A percentile compares a stretch with the other conserved stretches of the same genome.
Evolutionary conservation across 108 stramenopile genomes (phyloP).

Genomic region (Cyclotella distinguenda): DNA sequence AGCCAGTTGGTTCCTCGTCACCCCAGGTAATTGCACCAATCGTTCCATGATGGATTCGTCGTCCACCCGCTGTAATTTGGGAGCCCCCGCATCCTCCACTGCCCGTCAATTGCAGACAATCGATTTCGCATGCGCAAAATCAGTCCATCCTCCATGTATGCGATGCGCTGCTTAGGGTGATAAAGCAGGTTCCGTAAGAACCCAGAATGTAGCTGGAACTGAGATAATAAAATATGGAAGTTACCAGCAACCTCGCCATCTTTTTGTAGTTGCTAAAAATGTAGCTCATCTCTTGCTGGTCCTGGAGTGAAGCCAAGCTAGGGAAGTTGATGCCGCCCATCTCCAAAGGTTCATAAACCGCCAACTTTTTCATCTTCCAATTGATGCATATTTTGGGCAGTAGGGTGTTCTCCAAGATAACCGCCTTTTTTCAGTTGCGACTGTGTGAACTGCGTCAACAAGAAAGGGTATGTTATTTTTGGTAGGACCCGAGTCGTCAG

Average conservation of each 20-base stretch:
- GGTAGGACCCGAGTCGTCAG: background rate
- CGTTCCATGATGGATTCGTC: slow-evolving; percentile 1
- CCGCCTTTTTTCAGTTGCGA: background rate
- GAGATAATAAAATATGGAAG: background rate
- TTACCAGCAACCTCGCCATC: background rate
- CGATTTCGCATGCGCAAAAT: background rate
- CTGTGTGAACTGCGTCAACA: background rate
- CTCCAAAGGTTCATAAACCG: background rate
- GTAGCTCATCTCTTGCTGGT: background rate
- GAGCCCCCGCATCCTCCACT: background rate
- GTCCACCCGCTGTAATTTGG: background rate
- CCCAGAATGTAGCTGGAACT: background rate
- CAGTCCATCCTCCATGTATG: background rate
- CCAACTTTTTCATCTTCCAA: background rate
- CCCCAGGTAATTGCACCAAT: background rate
- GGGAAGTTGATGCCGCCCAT: background rate
- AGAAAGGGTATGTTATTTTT: background rate
- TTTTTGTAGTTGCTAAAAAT: background rate
- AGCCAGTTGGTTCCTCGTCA: background rate
- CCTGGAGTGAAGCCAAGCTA: background rate
- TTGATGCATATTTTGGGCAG: background rate
- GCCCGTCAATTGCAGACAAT: background rate
- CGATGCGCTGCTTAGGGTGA: background rate
- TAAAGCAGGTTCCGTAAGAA: background rate
- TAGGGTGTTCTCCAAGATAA: background rate